Base-by-base conservation (phyloP, 2,329 filamentous ascomycete genomes). In the Cladophialophora carrionii region DNA sequence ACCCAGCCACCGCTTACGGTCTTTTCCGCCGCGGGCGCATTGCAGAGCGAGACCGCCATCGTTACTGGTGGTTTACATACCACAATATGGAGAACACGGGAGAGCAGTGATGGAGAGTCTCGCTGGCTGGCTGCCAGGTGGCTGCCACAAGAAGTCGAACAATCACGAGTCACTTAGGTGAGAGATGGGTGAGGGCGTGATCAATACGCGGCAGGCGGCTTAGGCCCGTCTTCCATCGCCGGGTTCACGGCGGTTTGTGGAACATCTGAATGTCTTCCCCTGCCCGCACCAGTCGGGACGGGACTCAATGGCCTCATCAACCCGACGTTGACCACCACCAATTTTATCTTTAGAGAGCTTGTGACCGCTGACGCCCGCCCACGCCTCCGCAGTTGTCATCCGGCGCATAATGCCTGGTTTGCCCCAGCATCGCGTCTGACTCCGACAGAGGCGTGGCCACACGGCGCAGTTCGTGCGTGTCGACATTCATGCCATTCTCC, bases 301-400 rank as follows among this genome's bases (percentile, higher is more conserved):
- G 48, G 22, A 17, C 29, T 17, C 32, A 29, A 31, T 37, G 52
- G 57, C 48, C 49, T 43, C 48, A 26, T 43, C 46, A 43, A 46
- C 46, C 29, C 49, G 43, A 59, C 46, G 24, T 17, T 59, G 43
- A 59, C 57, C 41, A 48, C 46, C 31, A 26, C 5, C 43, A 1
- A 8, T 14, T 34, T 51, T 43, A 52, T 53, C n/a, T 53, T 52
- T 53, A 60, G 57, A 60, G 46, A 22, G n/a, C 46, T 34, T 46
- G 46, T 60, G 57, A 53, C 31, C 26, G 29, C 32, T 60, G 29
- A 22, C 41, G 43, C 43, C 37, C 49, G 48, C 26, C 12, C 20
- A 61, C 24, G 34, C 24, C 48, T 14, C 24, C 31, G 43, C 54
- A 53, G 22, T 41, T 49, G 10, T 20, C 29, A 22, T 14, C 17